These are phyloP conservation scores for Erodium texanum DNA, from an alignment of 441 rosid genomes.

Conservation along the genomic window DNA sequence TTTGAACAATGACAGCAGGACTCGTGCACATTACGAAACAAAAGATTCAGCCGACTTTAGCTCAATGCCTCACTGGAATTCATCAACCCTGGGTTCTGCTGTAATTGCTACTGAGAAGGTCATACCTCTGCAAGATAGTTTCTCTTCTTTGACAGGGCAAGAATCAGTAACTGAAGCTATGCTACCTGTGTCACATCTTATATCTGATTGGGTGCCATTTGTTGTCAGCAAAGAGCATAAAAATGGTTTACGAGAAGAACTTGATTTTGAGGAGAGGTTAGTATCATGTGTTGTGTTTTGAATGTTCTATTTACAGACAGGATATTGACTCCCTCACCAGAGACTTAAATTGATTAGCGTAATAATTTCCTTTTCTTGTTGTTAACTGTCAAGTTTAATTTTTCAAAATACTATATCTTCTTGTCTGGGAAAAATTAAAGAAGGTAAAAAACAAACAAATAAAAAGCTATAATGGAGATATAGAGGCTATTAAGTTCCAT, in stretches of 20 bases:
- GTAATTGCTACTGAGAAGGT: conserved; percentile 18
- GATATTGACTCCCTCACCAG: neutral
- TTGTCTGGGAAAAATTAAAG: neutral
- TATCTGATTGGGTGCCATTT: conserved; percentile 80
- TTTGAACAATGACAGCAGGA: conserved; percentile 25
- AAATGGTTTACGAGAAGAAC: conserved; percentile 37
- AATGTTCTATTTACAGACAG: neutral
- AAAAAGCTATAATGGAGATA: neutral
- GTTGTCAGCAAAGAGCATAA: conserved; percentile 31
- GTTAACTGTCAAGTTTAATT: neutral
- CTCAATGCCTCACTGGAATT: conserved; percentile 34
- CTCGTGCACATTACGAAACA: conserved; percentile 21
- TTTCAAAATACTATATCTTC: neutral
- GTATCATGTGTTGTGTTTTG: conserved; percentile 14
- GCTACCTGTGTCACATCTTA: conserved; percentile 55
- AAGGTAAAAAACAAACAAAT: neutral
- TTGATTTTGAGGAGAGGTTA: conserved; percentile 87
- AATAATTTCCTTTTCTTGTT: neutral
- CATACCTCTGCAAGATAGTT: conserved; percentile 19
- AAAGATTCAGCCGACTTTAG: conserved; percentile 38
- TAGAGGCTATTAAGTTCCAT: conserved; percentile 1
- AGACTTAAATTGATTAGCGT: neutral
- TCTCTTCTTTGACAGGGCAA: conserved; percentile 33
- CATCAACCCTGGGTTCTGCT: conserved; percentile 28
- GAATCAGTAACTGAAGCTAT: conserved; percentile 36